phyloP scores from a whole-genome alignment of 2,329 filamentous ascomycete genomes.

The Scolecobasidium constrictum region DNA sequence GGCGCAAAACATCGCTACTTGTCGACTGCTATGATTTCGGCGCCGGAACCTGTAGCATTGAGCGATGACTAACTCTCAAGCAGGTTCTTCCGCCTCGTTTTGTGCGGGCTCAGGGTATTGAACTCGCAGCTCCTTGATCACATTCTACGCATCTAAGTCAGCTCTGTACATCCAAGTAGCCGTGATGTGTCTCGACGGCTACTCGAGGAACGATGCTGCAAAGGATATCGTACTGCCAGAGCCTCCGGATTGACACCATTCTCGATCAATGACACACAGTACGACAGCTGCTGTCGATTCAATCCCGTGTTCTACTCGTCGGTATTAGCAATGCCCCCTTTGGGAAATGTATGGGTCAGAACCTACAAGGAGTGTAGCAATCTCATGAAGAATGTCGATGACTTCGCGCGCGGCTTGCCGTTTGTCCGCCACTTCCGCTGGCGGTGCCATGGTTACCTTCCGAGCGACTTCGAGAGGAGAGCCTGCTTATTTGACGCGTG shows the following conservation, averaged over 20 bases:
- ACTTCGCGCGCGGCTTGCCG: conserved; percentile 75
- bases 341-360: background rate
- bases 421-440: conserved; percentile 22
- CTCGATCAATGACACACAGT: conserved; percentile 94
- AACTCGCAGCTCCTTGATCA: conserved; percentile 33
- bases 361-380: conserved; percentile 77
- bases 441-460: no score
- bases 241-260: conserved; percentile 96
- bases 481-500: no score
- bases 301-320: conserved; percentile 73
- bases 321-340: background rate
- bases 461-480: no score
- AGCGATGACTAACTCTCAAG: no score
- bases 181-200: conserved; percentile 48
- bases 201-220: no score
- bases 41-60: no score
- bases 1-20: no score
- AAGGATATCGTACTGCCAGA: conserved; percentile 61
- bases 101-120: conserved; percentile 24
- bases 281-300: conserved; percentile 79
- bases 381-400: conserved; percentile 74
- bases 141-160: conserved; percentile 29
- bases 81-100: conserved; percentile 7
- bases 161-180: no score
- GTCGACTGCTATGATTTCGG: no score